Evolutionary conservation across 305 asterid genomes (phyloP), one percentile per base, ranked within the genome.

Genomic region (Ruellia speciosa): DNA sequence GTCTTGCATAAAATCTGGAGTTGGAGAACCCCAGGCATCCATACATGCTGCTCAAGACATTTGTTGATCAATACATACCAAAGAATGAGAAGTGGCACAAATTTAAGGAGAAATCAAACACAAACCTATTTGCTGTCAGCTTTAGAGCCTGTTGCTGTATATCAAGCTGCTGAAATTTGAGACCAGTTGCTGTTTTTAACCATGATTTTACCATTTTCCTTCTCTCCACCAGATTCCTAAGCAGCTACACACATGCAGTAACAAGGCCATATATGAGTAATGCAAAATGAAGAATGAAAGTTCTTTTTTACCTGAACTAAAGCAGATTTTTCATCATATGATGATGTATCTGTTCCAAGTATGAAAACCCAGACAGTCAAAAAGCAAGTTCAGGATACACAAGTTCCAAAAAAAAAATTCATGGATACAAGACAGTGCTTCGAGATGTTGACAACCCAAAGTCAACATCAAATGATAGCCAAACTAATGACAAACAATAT

Each of bases 81-180:
- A 58, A 52, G 56, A 60, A 47, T 14, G 14, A 20, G 59, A 52
- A 69, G 48, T 62, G 50, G 37, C 59, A 49, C 28, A 51, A 28
- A 12, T 66, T 37, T 16, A 65, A 64, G 18, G 50, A 52, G 49
- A 68, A 61, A 20, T 13, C 14, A 18, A 53, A 62, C 48, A 70
- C 65, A 72, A 59, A 92, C 99, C 99, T 93, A 75, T 93, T 93
- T 62, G 99, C 99, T 39, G 99, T 88, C 70, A 93, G 85, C 77
- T 93, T 93, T 63, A 93, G 81, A 58, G 99, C 99, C 77, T 88
- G 99, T 72, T 93, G 99, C 60, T 79, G 94, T 74, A 93, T 88
- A 81, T 93, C 97, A 70, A 81, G 76, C 71, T 89, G 99, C 76
- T 88, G 97, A 70, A 66, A 80, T 83, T 84, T 81, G 72, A 81